These are phyloP conservation scores for Chaetomium olivaceum DNA, from an alignment of 2,329 filamentous ascomycete genomes.

Conservation along the genomic window DNA sequence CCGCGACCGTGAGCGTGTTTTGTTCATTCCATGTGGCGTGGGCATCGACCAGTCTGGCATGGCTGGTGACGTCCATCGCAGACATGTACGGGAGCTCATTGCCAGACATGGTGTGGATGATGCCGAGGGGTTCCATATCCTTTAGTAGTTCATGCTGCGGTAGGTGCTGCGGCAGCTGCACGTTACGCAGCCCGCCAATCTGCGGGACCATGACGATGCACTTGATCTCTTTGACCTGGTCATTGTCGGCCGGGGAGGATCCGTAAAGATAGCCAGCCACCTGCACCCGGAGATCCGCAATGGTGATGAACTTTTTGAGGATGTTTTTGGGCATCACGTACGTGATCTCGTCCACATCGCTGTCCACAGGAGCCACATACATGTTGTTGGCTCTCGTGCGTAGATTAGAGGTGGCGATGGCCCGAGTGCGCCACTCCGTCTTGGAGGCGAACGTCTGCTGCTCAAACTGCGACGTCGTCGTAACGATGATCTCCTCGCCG, in stretches of 20 bases:
- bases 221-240: slow-evolving; percentile 94
- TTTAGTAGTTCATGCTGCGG: slow-evolving; percentile 91
- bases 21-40: slow-evolving; percentile 79
- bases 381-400: slow-evolving; percentile 96
- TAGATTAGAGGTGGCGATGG: slow-evolving; percentile 94
- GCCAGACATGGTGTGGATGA: slow-evolving; percentile 94
- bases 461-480: slow-evolving; percentile 96
- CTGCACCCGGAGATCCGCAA: slow-evolving; percentile 93
- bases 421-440: slow-evolving; percentile 96
- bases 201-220: slow-evolving; percentile 98
- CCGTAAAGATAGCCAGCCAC: slow-evolving; percentile 96
- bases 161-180: slow-evolving; percentile 85
- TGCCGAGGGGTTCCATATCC: slow-evolving; percentile 82
- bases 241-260: slow-evolving; percentile 86
- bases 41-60: slow-evolving; percentile 82
- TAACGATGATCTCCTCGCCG: slow-evolving; percentile 97
- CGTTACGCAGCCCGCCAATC: slow-evolving; percentile 87
- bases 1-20: slow-evolving; percentile 91
- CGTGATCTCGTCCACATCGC: slow-evolving; percentile 85
- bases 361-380: slow-evolving; percentile 95
- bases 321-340: slow-evolving; percentile 99
- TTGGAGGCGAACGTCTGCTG: slow-evolving; percentile 97
- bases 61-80: slow-evolving; percentile 89
- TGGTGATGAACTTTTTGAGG: slow-evolving; percentile 95
- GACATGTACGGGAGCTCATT: slow-evolving; percentile 98